Conservation (phyloP, 495 filamentous ascomycete genomes). For the Letharia columbiana region DNA sequence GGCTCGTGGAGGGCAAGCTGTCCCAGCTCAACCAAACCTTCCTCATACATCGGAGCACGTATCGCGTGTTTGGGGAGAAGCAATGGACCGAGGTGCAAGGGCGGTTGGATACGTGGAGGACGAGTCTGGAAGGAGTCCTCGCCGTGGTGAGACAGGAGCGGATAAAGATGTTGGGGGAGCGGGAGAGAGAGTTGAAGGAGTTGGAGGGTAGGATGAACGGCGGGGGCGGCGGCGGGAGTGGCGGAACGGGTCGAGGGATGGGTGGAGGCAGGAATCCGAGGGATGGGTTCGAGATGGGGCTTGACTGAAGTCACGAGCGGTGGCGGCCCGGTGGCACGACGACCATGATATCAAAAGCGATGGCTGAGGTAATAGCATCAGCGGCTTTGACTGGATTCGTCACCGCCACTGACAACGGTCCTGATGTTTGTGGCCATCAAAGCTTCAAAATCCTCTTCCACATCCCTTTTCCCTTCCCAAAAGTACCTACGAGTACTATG, state of each 20-base stretch:
- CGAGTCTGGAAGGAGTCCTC: conserved; percentile 64
- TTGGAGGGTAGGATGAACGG: conserved; percentile 25
- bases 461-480: not conserved
- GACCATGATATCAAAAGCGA: not conserved
- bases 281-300: conserved; percentile 24
- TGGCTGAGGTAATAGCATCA: not conserved
- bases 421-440: not conserved
- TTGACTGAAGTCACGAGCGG: conserved; percentile 12
- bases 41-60: conserved; percentile 86
- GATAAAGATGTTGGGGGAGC: conserved; percentile 48
- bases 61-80: conserved; percentile 93
- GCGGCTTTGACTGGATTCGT: too few relatives aligned
- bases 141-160: conserved; percentile 68
- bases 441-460: too few relatives aligned
- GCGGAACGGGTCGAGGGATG: conserved; percentile 19
- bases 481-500: too few relatives aligned
- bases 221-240: conserved; percentile 9
- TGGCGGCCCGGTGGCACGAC: not conserved
- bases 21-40: conserved; percentile 86
- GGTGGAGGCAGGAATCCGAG: conserved; percentile 15
- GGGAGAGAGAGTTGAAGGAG: conserved; percentile 26
- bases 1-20: conserved; percentile 89
- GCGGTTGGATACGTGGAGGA: conserved; percentile 81
- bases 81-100: conserved; percentile 93
- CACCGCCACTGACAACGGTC: not conserved